These are phyloP conservation scores for Komagataella kurtzmanii DNA, from an alignment of 805 yeast genomes.

Conservation along the genomic window DNA sequence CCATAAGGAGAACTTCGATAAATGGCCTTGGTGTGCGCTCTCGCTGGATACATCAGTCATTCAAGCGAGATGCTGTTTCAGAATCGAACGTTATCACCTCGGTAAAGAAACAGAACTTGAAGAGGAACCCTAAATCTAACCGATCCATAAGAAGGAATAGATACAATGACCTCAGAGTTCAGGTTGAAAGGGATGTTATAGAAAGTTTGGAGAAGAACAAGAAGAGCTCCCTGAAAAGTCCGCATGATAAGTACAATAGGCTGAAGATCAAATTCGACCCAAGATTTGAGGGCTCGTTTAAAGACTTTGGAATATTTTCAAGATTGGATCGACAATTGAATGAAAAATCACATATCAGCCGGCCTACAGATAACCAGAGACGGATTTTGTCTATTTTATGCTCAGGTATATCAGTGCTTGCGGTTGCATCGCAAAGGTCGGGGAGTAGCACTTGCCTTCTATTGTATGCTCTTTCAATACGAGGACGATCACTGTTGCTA, in stretches of 20 bases:
- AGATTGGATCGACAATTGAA: slow-evolving; percentile 2
- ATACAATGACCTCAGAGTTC: neutral
- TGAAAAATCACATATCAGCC: slow-evolving; percentile 4
- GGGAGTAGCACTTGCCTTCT: slow-evolving; percentile 17
- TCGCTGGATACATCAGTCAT: neutral
- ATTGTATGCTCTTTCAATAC: slow-evolving; percentile 12
- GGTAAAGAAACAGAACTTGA: no score
- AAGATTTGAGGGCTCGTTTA: slow-evolving; percentile 6
- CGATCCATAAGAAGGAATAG: neutral
- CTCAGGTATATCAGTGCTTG: slow-evolving; percentile 14
- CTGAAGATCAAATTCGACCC: slow-evolving; percentile 2
- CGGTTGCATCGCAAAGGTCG: slow-evolving; percentile 16
- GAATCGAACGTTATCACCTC: neutral
- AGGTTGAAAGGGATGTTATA: neutral
- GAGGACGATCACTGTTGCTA: slow-evolving; percentile 11
- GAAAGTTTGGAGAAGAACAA: neutral
- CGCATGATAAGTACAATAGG: neutral
- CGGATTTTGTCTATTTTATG: slow-evolving; percentile 13
- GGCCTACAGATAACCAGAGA: slow-evolving; percentile 17
- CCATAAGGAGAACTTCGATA: neutral
- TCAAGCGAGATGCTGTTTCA: neutral
- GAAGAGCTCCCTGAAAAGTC: neutral
- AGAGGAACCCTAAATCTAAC: neutral
- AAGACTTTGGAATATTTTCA: slow-evolving; percentile 6
- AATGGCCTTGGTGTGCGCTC: neutral